Conservation (phyloP, 1,284 basidiomycete species). For the Somion occarium region DNA sequence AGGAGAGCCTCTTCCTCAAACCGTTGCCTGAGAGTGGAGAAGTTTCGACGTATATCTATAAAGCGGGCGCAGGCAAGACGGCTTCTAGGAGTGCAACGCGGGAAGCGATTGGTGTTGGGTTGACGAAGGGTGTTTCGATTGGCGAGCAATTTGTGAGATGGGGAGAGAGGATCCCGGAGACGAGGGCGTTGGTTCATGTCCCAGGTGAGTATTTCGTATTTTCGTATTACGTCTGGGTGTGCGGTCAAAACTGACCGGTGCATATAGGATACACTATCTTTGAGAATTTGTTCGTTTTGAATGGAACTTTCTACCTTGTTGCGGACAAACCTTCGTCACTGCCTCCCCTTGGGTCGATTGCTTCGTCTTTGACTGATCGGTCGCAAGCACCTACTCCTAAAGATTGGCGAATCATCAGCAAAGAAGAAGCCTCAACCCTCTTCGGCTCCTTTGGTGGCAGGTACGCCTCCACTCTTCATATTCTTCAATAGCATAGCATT, state of each 20-base stretch:
- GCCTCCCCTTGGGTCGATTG: constrained; percentile 46
- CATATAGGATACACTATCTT: constrained; percentile 72
- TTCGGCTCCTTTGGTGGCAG: constrained; percentile 28
- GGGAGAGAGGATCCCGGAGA: constrained; percentile 47
- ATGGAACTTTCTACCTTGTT: constrained; percentile 68
- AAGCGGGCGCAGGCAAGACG: constrained; percentile 26
- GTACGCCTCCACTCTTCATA: constrained; percentile 18
- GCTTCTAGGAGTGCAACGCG: constrained; percentile 22
- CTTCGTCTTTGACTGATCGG: constrained; percentile 35
- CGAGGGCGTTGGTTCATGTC: constrained; percentile 49
- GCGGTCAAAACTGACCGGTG: background rate
- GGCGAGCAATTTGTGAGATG: constrained; percentile 50
- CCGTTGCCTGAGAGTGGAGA: constrained; percentile 9
- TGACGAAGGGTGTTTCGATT: constrained; percentile 24
- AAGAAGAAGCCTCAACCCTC: constrained; percentile 19
- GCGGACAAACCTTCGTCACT: constrained; percentile 48
- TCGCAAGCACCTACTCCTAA: constrained; percentile 45
- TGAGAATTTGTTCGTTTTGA: constrained; percentile 67
- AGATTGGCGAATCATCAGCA: constrained; percentile 46
- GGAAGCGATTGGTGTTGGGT: constrained; percentile 3
- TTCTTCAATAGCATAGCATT: no score
- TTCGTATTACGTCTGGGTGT: no score
- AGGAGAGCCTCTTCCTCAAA: constrained; percentile 15
- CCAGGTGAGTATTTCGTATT: constrained; percentile 41
- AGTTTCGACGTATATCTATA: constrained; percentile 22